phyloP scores from a whole-genome alignment of 768 basidiomycete species.

The Hysterangium stoloniferum region DNA sequence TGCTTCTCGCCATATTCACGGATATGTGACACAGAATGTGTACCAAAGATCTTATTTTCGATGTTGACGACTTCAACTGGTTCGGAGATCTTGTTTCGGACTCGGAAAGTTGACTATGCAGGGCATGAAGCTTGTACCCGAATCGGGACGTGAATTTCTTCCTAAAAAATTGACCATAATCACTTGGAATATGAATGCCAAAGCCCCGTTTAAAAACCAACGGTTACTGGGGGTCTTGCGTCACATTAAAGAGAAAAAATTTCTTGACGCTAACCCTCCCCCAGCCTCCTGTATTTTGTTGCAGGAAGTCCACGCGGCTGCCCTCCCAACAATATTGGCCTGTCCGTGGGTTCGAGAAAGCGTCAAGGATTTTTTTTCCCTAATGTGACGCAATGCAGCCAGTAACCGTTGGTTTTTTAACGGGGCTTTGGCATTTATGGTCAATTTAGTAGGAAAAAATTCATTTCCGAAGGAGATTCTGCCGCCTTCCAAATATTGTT shows the following conservation, averaged over 20 bases:
- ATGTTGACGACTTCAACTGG: too few relatives aligned
- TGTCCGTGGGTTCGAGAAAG: slow-evolving; percentile 56
- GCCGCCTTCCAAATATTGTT: too few relatives aligned
- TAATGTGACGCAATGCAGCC: slow-evolving; percentile 43
- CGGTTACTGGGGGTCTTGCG: slow-evolving; percentile 44
- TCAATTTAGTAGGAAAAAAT: too few relatives aligned
- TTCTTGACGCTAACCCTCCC: slow-evolving; percentile 37
- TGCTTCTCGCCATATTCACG: too few relatives aligned
- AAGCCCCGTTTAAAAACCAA: slow-evolving; percentile 26
- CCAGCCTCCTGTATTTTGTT: slow-evolving; percentile 57
- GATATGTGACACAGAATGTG: too few relatives aligned
- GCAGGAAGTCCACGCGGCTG: slow-evolving; percentile 51
- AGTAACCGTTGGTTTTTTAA: too few relatives aligned
- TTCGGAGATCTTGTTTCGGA: too few relatives aligned
- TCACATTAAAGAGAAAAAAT: slow-evolving; percentile 46
- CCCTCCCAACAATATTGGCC: slow-evolving; percentile 41
- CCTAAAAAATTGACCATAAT: slow-evolving; percentile 28
- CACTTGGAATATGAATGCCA: slow-evolving; percentile 68
- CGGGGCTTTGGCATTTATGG: too few relatives aligned
- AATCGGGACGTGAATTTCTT: neutral
- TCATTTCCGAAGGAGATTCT: too few relatives aligned
- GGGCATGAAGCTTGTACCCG: too few relatives aligned
- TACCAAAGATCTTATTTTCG: too few relatives aligned
- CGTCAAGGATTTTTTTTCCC: slow-evolving; percentile 39
- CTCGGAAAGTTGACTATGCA: too few relatives aligned